Base-by-base conservation (phyloP, 306 rosid species). In the Oemleria cerasiformis region DNA sequence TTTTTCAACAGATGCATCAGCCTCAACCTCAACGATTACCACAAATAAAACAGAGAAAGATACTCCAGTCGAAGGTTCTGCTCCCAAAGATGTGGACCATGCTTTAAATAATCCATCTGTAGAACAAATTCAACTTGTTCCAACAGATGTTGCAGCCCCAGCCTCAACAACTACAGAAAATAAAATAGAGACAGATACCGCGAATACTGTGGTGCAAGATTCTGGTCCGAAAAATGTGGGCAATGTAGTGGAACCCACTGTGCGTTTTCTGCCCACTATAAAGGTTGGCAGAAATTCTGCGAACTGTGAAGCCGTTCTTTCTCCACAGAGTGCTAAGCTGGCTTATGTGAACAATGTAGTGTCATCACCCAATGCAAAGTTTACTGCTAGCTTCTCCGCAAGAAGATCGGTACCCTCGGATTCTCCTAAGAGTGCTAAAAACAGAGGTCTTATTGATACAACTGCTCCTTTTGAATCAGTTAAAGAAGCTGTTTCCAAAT, bases 391-490 rank as follows among this genome's bases (percentile, higher is more conserved):
- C 56, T 42, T 70, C 34, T 45, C 76, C 11, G 17, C 40, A 6
- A 75, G 68, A 73, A 76, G 59, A 70, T 20, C 73, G 5, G 88
- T 14, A 58, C 65, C 71, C 9, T 66, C 58, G 72, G 85, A 81
- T 77, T 81, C 87, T 70, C 56, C 88, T 45, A 50, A 69, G 41
- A 65, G 61, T 68, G 78, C 59, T 62, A 80, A 81, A 76, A 86
- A 74, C 84, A 89, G 86, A 81, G 85, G 87, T 69, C 74, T 79
- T 65, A 90, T 95, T 68, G 97, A 95, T 84, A 89, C 99, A 25
- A 73, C 92, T n/a, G 79, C 96, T 63, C 99, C 99, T 38, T 86
- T 95, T 80, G 97, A 95, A 77, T 95, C 99, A 65, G 99, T 95
- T 74, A 92, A 95, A 83, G 96, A 86, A 82, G 99, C 96, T 65